Evolutionary conservation across 148 eudicot genomes (phyloP).

Genomic region (Silene conica): DNA sequence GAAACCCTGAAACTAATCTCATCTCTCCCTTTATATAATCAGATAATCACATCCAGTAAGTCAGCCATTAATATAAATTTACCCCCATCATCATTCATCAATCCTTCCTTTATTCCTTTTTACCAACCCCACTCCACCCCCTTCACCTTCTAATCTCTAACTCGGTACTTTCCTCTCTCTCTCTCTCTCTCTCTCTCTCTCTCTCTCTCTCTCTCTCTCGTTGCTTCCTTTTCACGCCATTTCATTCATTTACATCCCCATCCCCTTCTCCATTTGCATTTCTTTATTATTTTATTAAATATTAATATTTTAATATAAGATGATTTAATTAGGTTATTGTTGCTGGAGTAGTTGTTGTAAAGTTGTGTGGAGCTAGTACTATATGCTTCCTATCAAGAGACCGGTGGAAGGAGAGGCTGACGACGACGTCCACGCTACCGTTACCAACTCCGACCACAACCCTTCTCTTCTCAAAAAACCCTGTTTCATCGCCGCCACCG

Average conservation of each 20-base stretch:
- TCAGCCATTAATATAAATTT: not conserved
- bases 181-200: not conserved
- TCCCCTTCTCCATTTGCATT: constrained; percentile 18
- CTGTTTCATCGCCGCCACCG: constrained; percentile 21
- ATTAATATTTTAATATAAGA: not conserved
- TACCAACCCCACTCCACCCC: not conserved
- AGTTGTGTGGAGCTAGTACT: constrained; percentile 30
- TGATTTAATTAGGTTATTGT: not conserved
- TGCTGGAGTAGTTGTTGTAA: constrained; percentile 35
- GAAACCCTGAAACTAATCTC: not conserved
- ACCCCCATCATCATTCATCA: not conserved
- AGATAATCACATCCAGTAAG: no score
- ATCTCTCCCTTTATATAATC: not conserved
- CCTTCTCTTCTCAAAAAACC: constrained; percentile 42
- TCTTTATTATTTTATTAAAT: not conserved
- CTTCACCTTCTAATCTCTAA: not conserved
- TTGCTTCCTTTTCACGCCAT: constrained; percentile 5
- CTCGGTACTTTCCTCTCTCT: constrained; percentile 30
- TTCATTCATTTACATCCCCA: no score
- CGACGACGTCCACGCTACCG: constrained; percentile 24
- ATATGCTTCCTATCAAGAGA: constrained; percentile 84
- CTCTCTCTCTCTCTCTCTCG: not conserved
- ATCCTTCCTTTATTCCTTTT: no score
- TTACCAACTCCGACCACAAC: constrained; percentile 14
- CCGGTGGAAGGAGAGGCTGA: constrained; percentile 45